Evolutionary conservation across 2,329 filamentous ascomycete genomes (phyloP).

Genomic region (Ophiostoma ips): DNA sequence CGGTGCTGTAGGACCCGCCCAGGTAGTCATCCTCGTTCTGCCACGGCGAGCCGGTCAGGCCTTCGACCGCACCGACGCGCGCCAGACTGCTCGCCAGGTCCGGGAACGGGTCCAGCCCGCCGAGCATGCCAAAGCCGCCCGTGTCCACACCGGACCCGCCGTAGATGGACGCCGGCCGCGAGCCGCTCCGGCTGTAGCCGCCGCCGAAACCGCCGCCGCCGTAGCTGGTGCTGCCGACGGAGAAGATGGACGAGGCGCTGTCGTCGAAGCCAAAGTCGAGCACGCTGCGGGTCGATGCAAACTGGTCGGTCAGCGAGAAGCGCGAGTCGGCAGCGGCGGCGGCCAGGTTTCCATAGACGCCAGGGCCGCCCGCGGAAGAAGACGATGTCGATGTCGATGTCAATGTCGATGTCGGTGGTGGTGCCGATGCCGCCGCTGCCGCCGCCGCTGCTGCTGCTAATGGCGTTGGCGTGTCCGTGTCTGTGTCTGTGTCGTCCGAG

Average conservation of each 20-base stretch:
- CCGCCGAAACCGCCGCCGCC: not conserved
- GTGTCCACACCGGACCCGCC: not conserved
- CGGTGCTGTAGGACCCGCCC: conserved; percentile 10
- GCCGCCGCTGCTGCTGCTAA: too few species aligned
- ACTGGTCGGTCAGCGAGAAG: conserved; percentile 34
- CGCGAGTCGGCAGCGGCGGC: conserved; percentile 27
- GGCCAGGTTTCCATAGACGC: conserved; percentile 9
- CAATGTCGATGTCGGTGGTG: not conserved
- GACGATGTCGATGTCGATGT: not conserved
- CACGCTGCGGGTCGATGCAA: conserved; percentile 31
- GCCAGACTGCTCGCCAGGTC: conserved; percentile 5
- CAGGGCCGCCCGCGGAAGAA: not conserved
- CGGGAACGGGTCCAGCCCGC: conserved; percentile 5
- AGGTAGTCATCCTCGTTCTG: conserved; percentile 6
- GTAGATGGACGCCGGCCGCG: not conserved
- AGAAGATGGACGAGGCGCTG: conserved; percentile 23
- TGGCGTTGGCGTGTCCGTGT: too few species aligned
- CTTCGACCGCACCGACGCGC: not conserved
- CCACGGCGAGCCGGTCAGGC: conserved; percentile 6
- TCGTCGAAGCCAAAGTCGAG: conserved; percentile 36
- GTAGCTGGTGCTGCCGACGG: conserved; percentile 5
- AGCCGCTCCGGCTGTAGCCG: not conserved
- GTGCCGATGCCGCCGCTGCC: not conserved
- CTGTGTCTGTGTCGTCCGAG: too few species aligned
- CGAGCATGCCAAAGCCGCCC: not conserved